Conservation (phyloP, 2,329 filamentous ascomycete genomes). For the Tolypocladium capitatum region DNA sequence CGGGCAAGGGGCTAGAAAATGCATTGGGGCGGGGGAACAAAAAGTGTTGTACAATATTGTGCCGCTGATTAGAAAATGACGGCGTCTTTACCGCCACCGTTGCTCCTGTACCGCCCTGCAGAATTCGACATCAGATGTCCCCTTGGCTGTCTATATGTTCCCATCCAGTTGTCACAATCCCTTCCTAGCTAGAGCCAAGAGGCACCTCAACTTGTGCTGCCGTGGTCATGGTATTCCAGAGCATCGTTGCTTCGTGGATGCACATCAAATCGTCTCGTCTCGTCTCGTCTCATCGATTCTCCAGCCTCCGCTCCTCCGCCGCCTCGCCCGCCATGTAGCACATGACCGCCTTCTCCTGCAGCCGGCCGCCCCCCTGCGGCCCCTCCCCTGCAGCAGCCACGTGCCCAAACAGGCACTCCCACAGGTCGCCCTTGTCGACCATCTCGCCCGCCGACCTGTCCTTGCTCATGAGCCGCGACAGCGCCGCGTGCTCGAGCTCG, state of each 20-base stretch:
- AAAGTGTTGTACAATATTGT: constrained; percentile 1
- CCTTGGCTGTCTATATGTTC: neutral
- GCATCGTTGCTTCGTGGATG: neutral
- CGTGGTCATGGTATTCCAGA: neutral
- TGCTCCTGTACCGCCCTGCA: neutral
- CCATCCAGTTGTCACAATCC: no score
- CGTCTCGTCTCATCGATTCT: neutral
- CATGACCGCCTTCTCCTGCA: constrained; percentile 22
- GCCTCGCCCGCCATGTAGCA: constrained; percentile 33
- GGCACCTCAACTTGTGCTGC: neutral
- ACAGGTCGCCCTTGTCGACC: constrained; percentile 66
- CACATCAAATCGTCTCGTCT: neutral
- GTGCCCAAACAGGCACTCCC: constrained; percentile 74
- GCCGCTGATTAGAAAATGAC: neutral
- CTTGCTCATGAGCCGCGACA: constrained; percentile 58
- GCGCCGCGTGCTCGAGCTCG: constrained; percentile 61
- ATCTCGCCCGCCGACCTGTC: constrained; percentile 63
- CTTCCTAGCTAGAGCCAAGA: no score
- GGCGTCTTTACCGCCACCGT: neutral
- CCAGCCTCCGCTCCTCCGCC: constrained; percentile 21
- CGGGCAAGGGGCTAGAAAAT: neutral
- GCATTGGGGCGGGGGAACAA: neutral
- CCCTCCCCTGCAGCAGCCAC: constrained; percentile 20
- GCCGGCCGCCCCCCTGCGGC: constrained; percentile 11
- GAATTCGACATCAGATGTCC: neutral